Base-by-base conservation (phyloP, 2,329 filamentous ascomycete species). In the Fusarium buharicum region DNA sequence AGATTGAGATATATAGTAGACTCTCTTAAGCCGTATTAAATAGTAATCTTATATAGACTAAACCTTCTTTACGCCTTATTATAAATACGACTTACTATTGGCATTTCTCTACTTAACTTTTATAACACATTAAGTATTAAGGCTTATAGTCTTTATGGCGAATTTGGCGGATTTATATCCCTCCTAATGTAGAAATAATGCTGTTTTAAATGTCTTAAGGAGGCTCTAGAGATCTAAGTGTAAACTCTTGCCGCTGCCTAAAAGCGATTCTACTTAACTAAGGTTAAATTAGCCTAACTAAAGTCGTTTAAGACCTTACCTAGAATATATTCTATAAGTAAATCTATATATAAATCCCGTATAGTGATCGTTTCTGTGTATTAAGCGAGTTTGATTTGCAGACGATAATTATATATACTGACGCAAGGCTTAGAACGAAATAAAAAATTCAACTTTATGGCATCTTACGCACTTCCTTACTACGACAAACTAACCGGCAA, bases 1-100 rank as follows among this genome's bases (percentile, higher is more conserved):
- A 38, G 57, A 44, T 62, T 57, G 13, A 70, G 71, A 57, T 45
- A 69, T 12, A 39, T 17, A 5, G 60, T 74, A 16, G 57, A 69
- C 50, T 62, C 54, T 48, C 49, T 74, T 12, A 44, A 44, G 16
- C 43, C 74, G 51, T 76, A 75, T 55, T 62, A 51, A 11, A 43
- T 58, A 6, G 59, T 69, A 7, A 45, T 49, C 13, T 52, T 47
- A 12, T 55, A 72, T 45, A 71, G 70, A 18, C 60, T 75, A 0
- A 64, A 73, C 57, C 63, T 73, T 31, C 38, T 76, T 44, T 72
- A 67, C 51, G 71, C 72, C 39, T 61, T 75, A 28, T 57, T 76
- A 40, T 67, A 60, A 50, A 74, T 73, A 45, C 31, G 47, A 43
- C 55, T 70, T 45, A 72, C 73, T 13, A 39, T 17, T 18, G 5